Base-by-base conservation (phyloP, 202 grass and related monocot species). In the Zizania palustris region DNA sequence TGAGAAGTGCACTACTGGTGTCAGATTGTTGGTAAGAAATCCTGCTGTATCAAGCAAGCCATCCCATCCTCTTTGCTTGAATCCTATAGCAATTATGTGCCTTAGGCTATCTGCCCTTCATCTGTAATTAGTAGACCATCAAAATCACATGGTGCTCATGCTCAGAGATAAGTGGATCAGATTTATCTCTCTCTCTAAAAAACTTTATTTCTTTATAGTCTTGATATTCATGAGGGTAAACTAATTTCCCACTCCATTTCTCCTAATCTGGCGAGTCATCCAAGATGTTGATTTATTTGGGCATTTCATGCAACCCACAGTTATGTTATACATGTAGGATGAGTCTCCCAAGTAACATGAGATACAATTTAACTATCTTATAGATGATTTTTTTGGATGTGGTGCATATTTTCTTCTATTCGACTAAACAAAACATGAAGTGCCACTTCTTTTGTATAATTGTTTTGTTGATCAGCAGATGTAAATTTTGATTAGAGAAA, bases 251-350 rank as follows among this genome's bases (percentile, higher is more conserved):
- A 75, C n/a, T 36, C 21, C 37, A 69, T 13, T 53, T 75, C 40
- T 22, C 19, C 39, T 75, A 63, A 69, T 60, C 49, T 75, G 65
- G 28, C 7, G 39, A 46, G 71, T n/a, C 33, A 82, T 71, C 60
- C 60, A 37, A 38, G 60, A 65, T 53, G 28, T 54, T 54, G 5
- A 28, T 56, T 67, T 67, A 37, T 49, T 67, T 43, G 75, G 45
- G 15, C 18, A 58, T 74, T 67, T 67, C 11, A 4, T 75, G 42
- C 50, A 60, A 58, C 34, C 9, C 10, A 50, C 45, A 12, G 12
- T 7, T 74, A 68, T 83, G 15, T 44, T 54, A 21, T 45, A 77
- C 28, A 28, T 28, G 28, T 54, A 53, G 44, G 43, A 14, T 0
- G 5, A 34, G 45, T 84, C 45, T 77, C 60, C 28, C 44, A 50